These are phyloP conservation scores for Calycina herbarum DNA, from an alignment of 2,329 filamentous ascomycete genomes.

Conservation along the genomic window DNA sequence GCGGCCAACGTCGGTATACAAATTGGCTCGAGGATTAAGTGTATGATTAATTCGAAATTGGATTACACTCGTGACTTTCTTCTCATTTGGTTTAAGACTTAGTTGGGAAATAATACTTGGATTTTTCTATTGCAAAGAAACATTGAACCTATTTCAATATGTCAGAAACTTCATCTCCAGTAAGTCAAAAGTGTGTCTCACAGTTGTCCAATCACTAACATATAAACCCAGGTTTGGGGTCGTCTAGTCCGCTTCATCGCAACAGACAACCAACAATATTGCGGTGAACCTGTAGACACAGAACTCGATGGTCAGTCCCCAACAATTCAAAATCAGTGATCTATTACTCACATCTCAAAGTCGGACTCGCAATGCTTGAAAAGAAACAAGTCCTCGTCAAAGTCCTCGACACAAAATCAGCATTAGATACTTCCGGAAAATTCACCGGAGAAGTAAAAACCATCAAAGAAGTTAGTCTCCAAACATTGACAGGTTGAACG, in stretches of 20 bases:
- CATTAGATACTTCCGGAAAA: neutral
- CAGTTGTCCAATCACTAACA: neutral
- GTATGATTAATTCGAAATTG: neutral
- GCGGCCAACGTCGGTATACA: neutral
- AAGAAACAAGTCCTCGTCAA: neutral
- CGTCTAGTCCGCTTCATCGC: neutral
- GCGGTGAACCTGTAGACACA: neutral
- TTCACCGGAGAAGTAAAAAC: neutral
- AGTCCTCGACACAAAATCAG: slow-evolving; percentile 15
- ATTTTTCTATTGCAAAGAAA: too few species aligned
- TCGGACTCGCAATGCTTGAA: neutral
- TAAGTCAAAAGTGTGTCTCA: neutral
- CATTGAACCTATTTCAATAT: neutral
- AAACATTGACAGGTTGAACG: neutral
- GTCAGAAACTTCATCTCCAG: neutral
- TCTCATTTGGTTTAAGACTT: too few species aligned
- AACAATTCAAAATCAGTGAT: neutral
- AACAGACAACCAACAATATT: neutral
- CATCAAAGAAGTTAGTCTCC: neutral
- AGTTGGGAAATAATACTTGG: too few species aligned
- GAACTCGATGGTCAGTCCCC: neutral
- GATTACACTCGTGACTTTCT: neutral
- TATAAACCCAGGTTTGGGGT: neutral
- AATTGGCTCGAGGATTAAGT: neutral
- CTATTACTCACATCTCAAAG: neutral